These are phyloP conservation scores for Fusarium nelsonii DNA, from an alignment of 2,329 filamentous ascomycete genomes.

Conservation along the genomic window DNA sequence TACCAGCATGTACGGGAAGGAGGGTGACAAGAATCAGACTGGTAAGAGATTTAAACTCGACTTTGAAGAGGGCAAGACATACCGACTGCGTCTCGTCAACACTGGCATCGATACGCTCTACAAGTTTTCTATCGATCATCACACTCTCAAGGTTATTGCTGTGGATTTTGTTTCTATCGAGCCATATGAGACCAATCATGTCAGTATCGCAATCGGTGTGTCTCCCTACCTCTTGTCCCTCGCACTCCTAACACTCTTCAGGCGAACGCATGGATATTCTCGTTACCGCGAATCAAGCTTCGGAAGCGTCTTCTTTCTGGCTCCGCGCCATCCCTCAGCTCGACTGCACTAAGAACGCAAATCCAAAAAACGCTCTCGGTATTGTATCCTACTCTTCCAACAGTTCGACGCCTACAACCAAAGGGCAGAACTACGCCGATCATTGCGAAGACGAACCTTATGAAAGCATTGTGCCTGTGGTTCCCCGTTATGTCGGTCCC, in stretches of 20 bases:
- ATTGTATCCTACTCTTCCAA: slow-evolving; percentile 59
- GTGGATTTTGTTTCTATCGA: slow-evolving; percentile 69
- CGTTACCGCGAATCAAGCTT: slow-evolving; percentile 56
- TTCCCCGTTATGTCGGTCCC: slow-evolving; percentile 51
- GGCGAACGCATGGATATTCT: slow-evolving; percentile 63
- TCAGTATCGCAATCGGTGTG: slow-evolving; percentile 62
- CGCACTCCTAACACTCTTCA: slow-evolving; percentile 45
- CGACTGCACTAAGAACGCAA: slow-evolving; percentile 57
- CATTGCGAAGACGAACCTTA: slow-evolving; percentile 55
- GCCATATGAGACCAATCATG: slow-evolving; percentile 64
- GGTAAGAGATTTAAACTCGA: slow-evolving; percentile 54
- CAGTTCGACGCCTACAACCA: slow-evolving; percentile 32
- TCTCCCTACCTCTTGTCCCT: neutral
- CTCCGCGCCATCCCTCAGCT: slow-evolving; percentile 61
- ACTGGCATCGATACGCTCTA: slow-evolving; percentile 58
- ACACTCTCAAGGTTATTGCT: slow-evolving; percentile 68
- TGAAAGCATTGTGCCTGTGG: slow-evolving; percentile 52
- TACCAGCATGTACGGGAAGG: slow-evolving; percentile 52
- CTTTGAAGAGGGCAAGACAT: slow-evolving; percentile 58
- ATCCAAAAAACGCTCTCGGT: slow-evolving; percentile 59
- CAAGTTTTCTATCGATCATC: slow-evolving; percentile 67
- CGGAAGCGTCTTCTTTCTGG: slow-evolving; percentile 59
- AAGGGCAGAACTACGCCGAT: slow-evolving; percentile 22
- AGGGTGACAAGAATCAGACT: slow-evolving; percentile 36
- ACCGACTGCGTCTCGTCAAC: slow-evolving; percentile 64